Base-by-base conservation (phyloP, 2,329 filamentous ascomycete species). In the Cryphonectria naterciae region DNA sequence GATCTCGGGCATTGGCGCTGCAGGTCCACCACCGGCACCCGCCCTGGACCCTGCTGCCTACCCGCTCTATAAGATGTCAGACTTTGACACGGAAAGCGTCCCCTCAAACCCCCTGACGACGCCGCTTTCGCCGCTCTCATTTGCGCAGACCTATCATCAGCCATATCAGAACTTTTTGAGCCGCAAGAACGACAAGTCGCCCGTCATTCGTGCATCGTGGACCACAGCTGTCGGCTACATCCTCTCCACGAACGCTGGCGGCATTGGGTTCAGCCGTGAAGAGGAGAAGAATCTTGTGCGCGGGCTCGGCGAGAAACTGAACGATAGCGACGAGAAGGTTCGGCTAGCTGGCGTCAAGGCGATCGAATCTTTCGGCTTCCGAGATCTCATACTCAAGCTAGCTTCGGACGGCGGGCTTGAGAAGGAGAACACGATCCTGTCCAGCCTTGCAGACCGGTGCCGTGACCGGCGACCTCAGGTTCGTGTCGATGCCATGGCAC, bases 241-340 rank as follows among this genome's bases (percentile, higher is more conserved):
- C 69, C 82, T 99, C 11, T 88, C 92, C n/a, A 98, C 96, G 0
- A 95, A 93, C 35, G 95, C 94, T 35, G 95, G 95, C 63, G 93
- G 93, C 35, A 95, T 96, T 74, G 95, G 95, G 0, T 84, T 98
- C 56, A 95, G 93, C 76, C 87, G 92, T 8, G 91, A 93, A 70
- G 95, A 98, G 74, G 94, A 97, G 79, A 86, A 87, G 66, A 85
- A 87, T 62, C 87, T 98, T 52, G 88, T 98, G 63, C 88, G 88
- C 72, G 89, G 89, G 11, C 85, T 98, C 28, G 89, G 90, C 1
- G 93, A 94, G 71, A 94, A 95, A 83, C 87, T 98, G 15, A 91
- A 91, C 28, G 96, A 99, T 79, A 89, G 87, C 49, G 96, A 99
- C 77, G 96, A 99, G 77, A 95, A 92, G 77, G 96, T 99, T 60